phyloP scores from a whole-genome alignment of 2,329 filamentous ascomycete genomes.

The Pestalotiopsis sp. region DNA sequence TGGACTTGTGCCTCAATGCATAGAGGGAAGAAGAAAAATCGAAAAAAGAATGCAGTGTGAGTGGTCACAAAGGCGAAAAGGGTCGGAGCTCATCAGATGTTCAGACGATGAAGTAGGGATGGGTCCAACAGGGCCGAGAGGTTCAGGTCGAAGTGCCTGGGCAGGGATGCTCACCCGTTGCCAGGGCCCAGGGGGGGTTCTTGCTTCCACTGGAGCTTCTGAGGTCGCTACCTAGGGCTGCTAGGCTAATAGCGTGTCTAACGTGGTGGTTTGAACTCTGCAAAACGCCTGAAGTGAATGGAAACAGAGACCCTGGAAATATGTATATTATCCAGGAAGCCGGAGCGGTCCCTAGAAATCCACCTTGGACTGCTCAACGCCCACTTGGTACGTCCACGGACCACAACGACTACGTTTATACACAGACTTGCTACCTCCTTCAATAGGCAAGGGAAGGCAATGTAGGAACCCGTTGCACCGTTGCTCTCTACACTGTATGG shows the following conservation, averaged over 20 bases:
- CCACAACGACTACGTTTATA: too few species aligned
- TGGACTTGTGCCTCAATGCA: not conserved
- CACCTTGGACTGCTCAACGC: not conserved
- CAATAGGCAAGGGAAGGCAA: too few species aligned
- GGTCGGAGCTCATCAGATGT: not conserved
- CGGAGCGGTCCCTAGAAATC: not conserved
- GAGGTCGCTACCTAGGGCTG: not conserved
- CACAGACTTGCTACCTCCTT: too few species aligned
- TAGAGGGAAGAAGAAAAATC: not conserved
- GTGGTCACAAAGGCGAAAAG: not conserved
- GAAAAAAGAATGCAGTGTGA: not conserved
- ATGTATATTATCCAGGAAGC: not conserved
- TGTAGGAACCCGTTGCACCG: not conserved
- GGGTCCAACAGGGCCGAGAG: not conserved
- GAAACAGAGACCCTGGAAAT: not conserved
- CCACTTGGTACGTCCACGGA: too few species aligned
- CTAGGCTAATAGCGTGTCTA: not conserved
- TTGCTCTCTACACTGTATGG: not conserved
- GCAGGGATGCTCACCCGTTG: not conserved
- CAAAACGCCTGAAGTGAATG: not conserved
- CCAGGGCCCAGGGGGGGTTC: not conserved
- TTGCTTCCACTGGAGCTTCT: not conserved
- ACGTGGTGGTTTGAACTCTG: not conserved
- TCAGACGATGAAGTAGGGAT: not conserved
- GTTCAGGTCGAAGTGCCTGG: slow-evolving; percentile 3